Evolutionary conservation across 2,329 filamentous ascomycete genomes (phyloP).

Genomic region (Colletotrichum liriopes): DNA sequence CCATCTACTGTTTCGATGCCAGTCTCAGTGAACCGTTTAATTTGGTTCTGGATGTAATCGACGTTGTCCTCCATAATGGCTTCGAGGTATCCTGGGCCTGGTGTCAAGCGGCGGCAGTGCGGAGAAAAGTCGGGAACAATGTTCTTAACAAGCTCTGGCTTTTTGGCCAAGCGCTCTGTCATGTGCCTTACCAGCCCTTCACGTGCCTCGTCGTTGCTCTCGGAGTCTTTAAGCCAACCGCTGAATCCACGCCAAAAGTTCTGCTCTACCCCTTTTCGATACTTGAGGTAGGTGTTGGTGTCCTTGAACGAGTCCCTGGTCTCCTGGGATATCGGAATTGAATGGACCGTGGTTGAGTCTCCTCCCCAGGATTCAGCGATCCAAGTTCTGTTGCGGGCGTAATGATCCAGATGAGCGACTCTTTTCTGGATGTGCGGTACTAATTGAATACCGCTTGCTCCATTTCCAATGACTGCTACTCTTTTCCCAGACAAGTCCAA

Average conservation of each 20-base stretch:
- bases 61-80: no score
- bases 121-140: no score
- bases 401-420: slow-evolving; percentile 72
- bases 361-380: slow-evolving; percentile 75
- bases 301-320: slow-evolving; percentile 71
- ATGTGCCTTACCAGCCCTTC: no score
- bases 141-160: no score
- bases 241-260: slow-evolving; percentile 74
- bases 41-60: no score
- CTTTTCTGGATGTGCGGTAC: slow-evolving; percentile 66
- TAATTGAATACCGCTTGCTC: slow-evolving; percentile 72
- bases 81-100: no score
- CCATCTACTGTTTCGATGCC: no score
- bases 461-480: slow-evolving; percentile 74
- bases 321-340: slow-evolving; percentile 66
- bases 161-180: no score
- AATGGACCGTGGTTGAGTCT: slow-evolving; percentile 59
- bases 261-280: slow-evolving; percentile 71
- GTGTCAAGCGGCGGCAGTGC: no score
- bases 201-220: slow-evolving; percentile 66
- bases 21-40: no score
- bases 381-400: slow-evolving; percentile 77
- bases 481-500: slow-evolving; percentile 65
- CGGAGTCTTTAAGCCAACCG: slow-evolving; percentile 64
- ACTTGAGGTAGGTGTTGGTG: slow-evolving; percentile 72